phyloP scores from a whole-genome alignment of 2,329 filamentous ascomycete genomes.

The Colletotrichum eleusines region DNA sequence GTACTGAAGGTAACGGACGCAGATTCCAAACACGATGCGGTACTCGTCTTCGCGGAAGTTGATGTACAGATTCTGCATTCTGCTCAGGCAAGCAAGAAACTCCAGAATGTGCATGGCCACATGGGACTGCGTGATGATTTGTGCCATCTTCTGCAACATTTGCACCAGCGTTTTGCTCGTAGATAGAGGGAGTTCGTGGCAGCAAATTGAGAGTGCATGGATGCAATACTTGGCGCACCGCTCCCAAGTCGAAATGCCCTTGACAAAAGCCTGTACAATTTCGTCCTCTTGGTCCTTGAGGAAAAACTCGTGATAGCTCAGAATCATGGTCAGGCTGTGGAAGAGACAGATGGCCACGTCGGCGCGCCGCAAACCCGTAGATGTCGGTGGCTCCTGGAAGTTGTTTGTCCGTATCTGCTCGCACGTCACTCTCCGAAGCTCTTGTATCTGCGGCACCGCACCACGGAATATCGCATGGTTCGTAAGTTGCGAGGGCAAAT shows the following conservation, averaged over 20 bases:
- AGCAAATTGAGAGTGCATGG: constrained; percentile 93
- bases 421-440: constrained; percentile 81
- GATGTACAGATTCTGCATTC: constrained; percentile 85
- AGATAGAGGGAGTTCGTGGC: constrained; percentile 90
- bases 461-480: constrained; percentile 88
- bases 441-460: constrained; percentile 79
- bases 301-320: constrained; percentile 91
- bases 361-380: constrained; percentile 84
- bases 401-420: constrained; percentile 83
- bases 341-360: constrained; percentile 92
- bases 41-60: constrained; percentile 94
- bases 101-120: constrained; percentile 96
- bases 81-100: constrained; percentile 90
- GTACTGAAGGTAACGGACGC: constrained; percentile 92
- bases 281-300: constrained; percentile 89
- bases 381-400: constrained; percentile 83
- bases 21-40: constrained; percentile 94
- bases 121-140: constrained; percentile 93
- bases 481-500: constrained; percentile 87
- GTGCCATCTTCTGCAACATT: constrained; percentile 92
- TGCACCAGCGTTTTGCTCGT: constrained; percentile 87
- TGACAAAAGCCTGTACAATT: constrained; percentile 86
- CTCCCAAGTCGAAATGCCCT: constrained; percentile 86
- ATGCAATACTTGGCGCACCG: constrained; percentile 93
- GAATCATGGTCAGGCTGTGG: constrained; percentile 85